Percentiles rank a stretch among this genome's conserved stretches.
These are phyloP conservation scores for Gnetum montanum DNA, from an alignment of 75 land plant genomes.

Conservation along the genomic window DNA sequence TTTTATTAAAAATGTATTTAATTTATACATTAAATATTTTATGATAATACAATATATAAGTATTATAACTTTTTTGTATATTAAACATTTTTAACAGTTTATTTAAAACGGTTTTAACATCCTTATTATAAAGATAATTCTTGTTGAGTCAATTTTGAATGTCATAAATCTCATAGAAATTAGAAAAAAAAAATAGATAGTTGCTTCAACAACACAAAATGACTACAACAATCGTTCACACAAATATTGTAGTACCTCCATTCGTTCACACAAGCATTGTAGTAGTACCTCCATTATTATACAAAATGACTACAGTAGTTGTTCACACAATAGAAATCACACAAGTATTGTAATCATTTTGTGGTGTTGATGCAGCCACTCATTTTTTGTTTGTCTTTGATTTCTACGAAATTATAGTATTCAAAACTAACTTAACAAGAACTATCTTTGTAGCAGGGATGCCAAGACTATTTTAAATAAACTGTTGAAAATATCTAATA, in stretches of 20 bases:
- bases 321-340: too few relatives aligned
- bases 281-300: too few relatives aligned
- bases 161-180: constrained; percentile 60
- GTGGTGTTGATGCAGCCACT: constrained; percentile 60
- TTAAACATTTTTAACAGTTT: constrained; percentile 72
- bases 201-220: constrained; percentile 70
- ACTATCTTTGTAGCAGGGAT: constrained; percentile 74
- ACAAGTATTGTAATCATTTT: constrained; percentile 69
- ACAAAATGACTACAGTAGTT: too few relatives aligned
- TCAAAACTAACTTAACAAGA: constrained; percentile 48
- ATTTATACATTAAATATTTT: not conserved
- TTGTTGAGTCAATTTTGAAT: constrained; percentile 56
- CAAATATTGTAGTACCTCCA: too few relatives aligned
- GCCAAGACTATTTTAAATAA: constrained; percentile 41
- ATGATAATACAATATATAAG: not conserved
- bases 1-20: constrained; percentile 20
- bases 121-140: constrained; percentile 66
- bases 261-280: too few relatives aligned
- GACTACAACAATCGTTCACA: constrained; percentile 63
- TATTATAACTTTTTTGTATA: constrained; percentile 21
- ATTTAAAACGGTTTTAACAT: constrained; percentile 50
- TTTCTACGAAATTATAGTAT: constrained; percentile 63
- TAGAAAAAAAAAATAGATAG: constrained; percentile 68
- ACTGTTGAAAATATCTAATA: constrained; percentile 71
- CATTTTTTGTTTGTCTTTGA: constrained; percentile 73